phyloP scores from a whole-genome alignment of 2,329 filamentous ascomycete species.

The Alternaria metachromatica region DNA sequence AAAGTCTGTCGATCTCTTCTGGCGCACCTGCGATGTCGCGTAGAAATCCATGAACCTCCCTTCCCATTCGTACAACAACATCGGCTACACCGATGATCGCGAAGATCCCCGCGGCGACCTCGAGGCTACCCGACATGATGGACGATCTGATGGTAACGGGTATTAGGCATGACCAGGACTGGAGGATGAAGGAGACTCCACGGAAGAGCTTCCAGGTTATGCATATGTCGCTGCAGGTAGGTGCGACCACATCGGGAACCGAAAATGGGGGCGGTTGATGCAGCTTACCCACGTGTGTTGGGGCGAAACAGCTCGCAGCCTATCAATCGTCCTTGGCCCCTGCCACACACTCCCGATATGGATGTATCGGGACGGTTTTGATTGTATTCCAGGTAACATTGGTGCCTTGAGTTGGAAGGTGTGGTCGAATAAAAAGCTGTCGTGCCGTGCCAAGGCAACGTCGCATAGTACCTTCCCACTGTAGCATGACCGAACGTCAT shows the following conservation, averaged over 20 bases:
- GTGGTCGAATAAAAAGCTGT: background rate
- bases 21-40: slow-evolving; percentile 17
- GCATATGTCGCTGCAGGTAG: background rate
- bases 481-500: background rate
- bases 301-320: background rate
- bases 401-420: background rate
- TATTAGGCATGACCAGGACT: background rate
- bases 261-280: background rate
- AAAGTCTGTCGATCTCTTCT: slow-evolving; percentile 9
- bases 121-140: slow-evolving; percentile 1
- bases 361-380: background rate
- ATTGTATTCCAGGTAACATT: background rate
- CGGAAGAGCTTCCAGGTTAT: background rate
- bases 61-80: slow-evolving; percentile 15
- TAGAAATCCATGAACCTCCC: slow-evolving; percentile 20
- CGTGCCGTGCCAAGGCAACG: background rate
- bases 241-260: background rate
- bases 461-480: background rate
- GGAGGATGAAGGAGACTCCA: background rate
- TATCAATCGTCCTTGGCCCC: background rate
- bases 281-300: background rate
- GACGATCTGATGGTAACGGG: background rate
- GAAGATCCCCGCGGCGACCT: slow-evolving; percentile 17
- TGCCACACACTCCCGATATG: background rate
- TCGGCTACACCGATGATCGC: slow-evolving; percentile 25